Evolutionary conservation across 2,329 filamentous ascomycete genomes (phyloP), one percentile per base, ranked within the genome.

Genomic region (Talaromyces piceae): DNA sequence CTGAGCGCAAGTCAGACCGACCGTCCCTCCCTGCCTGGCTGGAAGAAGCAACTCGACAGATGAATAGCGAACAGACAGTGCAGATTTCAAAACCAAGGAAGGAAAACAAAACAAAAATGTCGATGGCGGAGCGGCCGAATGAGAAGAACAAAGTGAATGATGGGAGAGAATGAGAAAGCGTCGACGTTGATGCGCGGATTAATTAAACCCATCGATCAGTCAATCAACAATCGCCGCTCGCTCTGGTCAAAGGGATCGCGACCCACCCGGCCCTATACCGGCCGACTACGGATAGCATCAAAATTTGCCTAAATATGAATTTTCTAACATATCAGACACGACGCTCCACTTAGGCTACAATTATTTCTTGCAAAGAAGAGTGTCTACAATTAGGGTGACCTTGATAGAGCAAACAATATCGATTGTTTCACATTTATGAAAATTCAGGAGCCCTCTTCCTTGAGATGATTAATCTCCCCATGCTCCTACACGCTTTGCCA

Each of bases 371-470:
- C 2, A 13, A 18, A 18, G n/a, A n/a, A n/a, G n/a, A n/a, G n/a
- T n/a, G n/a, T n/a, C 6, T 37, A 37, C 33, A 11, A 20, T 16
- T 33, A 33, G 13, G 13, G 12, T 20, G 13, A 18, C 16, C 33
- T 11, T 37, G 5, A 16, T 37, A 18, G 13, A 20, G 16, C 16
- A 13, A 37, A 37, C 33, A 11, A 37, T 11, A 20, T 20, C 16
- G 33, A 20, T 20, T 37, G 9, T 37, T 43, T 26, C n/a, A n/a
- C n/a, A n/a, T n/a, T 43, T 23, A 23, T 23, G 39, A 43, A 22
- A 43, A 43, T 52, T 31, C 51, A 60, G 51, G 55, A 61, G 59
- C 61, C 63, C 62, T 61, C 63, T 64, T 62, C 61, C 59, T 50
- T 56, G 56, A 62, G 56, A 61, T 58, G 46, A 57, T 50, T 45